Evolutionary conservation across 2,329 filamentous ascomycete genomes (phyloP).

Genomic region (Aspergillus novofumigatus): DNA sequence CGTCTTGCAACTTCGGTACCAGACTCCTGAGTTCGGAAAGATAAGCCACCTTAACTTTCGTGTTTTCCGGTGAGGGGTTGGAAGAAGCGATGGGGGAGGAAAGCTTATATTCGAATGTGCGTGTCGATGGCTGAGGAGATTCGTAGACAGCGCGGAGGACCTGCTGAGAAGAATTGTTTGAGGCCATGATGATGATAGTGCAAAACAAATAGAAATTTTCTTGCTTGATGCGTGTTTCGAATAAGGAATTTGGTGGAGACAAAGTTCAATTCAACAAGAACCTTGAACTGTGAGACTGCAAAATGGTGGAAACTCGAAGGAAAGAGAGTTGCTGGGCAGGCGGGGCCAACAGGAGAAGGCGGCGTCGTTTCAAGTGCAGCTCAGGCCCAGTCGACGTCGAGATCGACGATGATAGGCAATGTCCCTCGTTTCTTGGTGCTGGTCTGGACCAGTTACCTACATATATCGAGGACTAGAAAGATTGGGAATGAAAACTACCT

Average conservation of each 20-base stretch:
- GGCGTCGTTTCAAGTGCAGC: background rate
- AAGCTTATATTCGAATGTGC: conserved; percentile 32
- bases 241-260: background rate
- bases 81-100: conserved; percentile 17
- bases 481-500: background rate
- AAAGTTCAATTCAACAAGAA: background rate
- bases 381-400: background rate
- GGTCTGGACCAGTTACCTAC: background rate
- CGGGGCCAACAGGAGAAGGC: background rate
- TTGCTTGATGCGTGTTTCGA: background rate
- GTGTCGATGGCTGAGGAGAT: conserved; percentile 23
- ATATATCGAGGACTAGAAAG: background rate
- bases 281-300: background rate
- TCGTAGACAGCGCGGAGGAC: conserved; percentile 25
- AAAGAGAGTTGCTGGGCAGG: conserved; percentile 3
- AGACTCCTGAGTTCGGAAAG: conserved; percentile 48
- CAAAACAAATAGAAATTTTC: background rate
- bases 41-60: conserved; percentile 49
- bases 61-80: conserved; percentile 15
- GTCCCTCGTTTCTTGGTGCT: background rate
- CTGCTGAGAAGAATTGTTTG: conserved; percentile 5
- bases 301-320: background rate
- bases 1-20: conserved; percentile 50
- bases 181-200: conserved; percentile 5
- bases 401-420: conserved; percentile 1